Evolutionary conservation across 305 asterid species (phyloP), one percentile per base, ranked within the genome.

Genomic region (Rubia balearica): DNA sequence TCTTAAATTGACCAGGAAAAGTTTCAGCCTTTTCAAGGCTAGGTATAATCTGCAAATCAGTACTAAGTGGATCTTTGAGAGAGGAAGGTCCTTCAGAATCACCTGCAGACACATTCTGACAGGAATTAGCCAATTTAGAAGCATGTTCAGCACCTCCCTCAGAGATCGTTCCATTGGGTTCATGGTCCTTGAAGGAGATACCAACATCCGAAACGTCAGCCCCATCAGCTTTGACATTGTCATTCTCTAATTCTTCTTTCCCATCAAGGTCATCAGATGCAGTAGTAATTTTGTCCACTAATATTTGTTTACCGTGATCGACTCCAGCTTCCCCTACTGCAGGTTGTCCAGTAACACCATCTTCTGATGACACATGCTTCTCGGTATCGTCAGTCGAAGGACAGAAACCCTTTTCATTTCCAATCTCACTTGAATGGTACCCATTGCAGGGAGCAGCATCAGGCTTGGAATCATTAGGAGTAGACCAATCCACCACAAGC

Each of bases 401-500:
- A 76, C 82, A 76, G 63, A 78, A 74, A 65, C 76, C 87, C 63
- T 71, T 81, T 74, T 77, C 71, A 74, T 72, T 79, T 56, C 76
- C 84, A 75, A 72, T 40, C 71, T 76, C 81, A 79, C 75, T 77
- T 8, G 81, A 74, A 78, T 79, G 83, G 77, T 71, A 64, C 24
- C 79, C 89, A 56, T 84, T 84, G 73, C 63, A 76, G 71, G 63
- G 82, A 78, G 65, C 74, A 68, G 68, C 82, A 70, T 75, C 77
- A 53, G 86, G 67, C 68, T 80, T 76, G 65, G 60, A 75, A 77
- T 71, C 71, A 78, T 77, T 83, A 57, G 71, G 83, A 19, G 82
- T 67, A 63, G 80, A 63, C 83, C 83, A 74, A 70, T 79, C 85
- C 53, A 55, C 75, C 65, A 82, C 79, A 78, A 75, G 85, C 79